Percentiles rank a stretch among this genome's conserved stretches.
Conservation (phyloP, 2,329 filamentous ascomycete species). For the Arthrobotrys megalospora region DNA sequence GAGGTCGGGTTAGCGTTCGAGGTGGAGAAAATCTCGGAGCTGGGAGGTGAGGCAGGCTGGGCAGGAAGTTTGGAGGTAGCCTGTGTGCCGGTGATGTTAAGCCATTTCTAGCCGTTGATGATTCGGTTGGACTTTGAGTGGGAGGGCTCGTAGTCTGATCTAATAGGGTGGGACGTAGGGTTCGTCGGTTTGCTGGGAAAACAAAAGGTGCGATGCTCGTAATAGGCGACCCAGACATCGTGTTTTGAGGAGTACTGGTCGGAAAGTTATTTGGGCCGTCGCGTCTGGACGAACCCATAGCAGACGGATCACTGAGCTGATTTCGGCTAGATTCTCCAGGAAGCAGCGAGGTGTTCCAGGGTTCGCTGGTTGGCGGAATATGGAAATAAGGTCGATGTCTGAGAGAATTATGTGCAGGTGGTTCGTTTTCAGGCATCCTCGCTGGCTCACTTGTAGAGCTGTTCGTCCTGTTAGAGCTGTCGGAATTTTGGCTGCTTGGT, state of each 20-base stretch:
- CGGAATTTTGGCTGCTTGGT: slow-evolving; percentile 46
- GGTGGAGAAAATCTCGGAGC: slow-evolving; percentile 52
- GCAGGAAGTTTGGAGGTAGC: slow-evolving; percentile 40
- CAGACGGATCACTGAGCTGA: slow-evolving; percentile 26
- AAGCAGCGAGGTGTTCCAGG: slow-evolving; percentile 42
- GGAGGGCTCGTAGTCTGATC: slow-evolving; percentile 38
- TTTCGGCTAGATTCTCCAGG: slow-evolving; percentile 40
- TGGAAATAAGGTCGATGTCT: slow-evolving; percentile 31
- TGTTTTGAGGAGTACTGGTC: slow-evolving; percentile 7
- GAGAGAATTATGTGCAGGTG: slow-evolving; percentile 15
- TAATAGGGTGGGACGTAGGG: slow-evolving; percentile 28
- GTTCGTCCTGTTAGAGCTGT: slow-evolving; percentile 24
- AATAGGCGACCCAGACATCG: slow-evolving; percentile 37
- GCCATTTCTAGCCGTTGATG: slow-evolving; percentile 24
- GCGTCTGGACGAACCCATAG: slow-evolving; percentile 22
- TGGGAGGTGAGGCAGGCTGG: slow-evolving; percentile 53
- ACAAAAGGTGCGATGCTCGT: slow-evolving; percentile 28
- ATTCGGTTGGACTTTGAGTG: slow-evolving; percentile 25
- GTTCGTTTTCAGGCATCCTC: slow-evolving; percentile 6
- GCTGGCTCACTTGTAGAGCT: slow-evolving; percentile 19
- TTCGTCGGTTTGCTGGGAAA: slow-evolving; percentile 36
- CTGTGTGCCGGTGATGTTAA: slow-evolving; percentile 49
- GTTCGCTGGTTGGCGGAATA: slow-evolving; percentile 38
- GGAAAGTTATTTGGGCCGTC: slow-evolving; percentile 26
- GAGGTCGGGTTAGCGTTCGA: slow-evolving; percentile 40